These are phyloP conservation scores for Cercospora zeae-maydis DNA, from an alignment of 2,329 filamentous ascomycete genomes.

Conservation along the genomic window DNA sequence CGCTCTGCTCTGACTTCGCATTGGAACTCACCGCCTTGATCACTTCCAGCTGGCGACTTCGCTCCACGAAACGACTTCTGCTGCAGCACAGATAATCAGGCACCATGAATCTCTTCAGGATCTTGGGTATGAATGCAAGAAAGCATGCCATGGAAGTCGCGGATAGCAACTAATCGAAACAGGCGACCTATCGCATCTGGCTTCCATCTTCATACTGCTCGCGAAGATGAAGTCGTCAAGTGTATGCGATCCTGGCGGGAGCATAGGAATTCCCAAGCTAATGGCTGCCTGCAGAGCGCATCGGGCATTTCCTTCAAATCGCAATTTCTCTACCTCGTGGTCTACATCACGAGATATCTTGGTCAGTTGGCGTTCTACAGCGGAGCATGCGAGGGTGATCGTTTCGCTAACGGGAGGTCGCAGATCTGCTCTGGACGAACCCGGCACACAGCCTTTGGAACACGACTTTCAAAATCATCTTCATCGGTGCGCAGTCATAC, in stretches of 20 bases:
- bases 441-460: slow-evolving; percentile 70
- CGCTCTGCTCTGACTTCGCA: background rate
- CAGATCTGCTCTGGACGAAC: slow-evolving; percentile 80
- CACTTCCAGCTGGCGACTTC: background rate
- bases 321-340: slow-evolving; percentile 87
- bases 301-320: slow-evolving; percentile 98
- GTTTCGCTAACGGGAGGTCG: slow-evolving; percentile 21
- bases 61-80: slow-evolving; percentile 3
- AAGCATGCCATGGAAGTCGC: slow-evolving; percentile 5
- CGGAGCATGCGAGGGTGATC: background rate
- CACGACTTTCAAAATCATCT: slow-evolving; percentile 91
- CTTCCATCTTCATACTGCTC: slow-evolving; percentile 88
- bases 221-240: slow-evolving; percentile 92
- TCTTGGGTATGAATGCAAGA: slow-evolving; percentile 54
- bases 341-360: slow-evolving; percentile 91
- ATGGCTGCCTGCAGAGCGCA: slow-evolving; percentile 66
- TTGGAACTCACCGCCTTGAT: background rate
- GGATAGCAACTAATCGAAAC: slow-evolving; percentile 18
- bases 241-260: slow-evolving; percentile 51
- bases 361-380: slow-evolving; percentile 27
- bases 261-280: background rate
- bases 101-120: slow-evolving; percentile 66
- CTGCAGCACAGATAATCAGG: slow-evolving; percentile 9
- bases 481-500: slow-evolving; percentile 85
- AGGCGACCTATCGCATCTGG: slow-evolving; percentile 94